These are phyloP conservation scores for Talaromyces islandicus DNA, from an alignment of 2,329 filamentous ascomycete species.

Conservation along the genomic window DNA sequence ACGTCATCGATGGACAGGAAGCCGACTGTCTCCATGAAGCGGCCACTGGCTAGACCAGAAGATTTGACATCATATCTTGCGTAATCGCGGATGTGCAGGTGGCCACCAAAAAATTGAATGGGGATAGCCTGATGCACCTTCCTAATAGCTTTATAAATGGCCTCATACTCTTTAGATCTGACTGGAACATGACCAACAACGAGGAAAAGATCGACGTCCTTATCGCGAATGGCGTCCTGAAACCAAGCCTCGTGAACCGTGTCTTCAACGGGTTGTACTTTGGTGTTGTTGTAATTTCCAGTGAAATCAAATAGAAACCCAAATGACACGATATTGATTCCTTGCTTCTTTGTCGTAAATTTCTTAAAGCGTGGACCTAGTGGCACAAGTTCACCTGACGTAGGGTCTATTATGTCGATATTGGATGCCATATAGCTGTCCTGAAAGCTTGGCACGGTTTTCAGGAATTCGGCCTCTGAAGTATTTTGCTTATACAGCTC, in stretches of 20 bases:
- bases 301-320: slow-evolving; percentile 95
- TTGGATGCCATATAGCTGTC: slow-evolving; percentile 85
- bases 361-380: slow-evolving; percentile 79
- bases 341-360: slow-evolving; percentile 86
- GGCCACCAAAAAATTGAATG: slow-evolving; percentile 87
- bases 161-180: slow-evolving; percentile 70
- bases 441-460: slow-evolving; percentile 76
- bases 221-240: slow-evolving; percentile 70
- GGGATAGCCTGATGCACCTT: slow-evolving; percentile 71
- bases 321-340: slow-evolving; percentile 77
- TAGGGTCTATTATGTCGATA: slow-evolving; percentile 74
- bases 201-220: slow-evolving; percentile 77
- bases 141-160: slow-evolving; percentile 73
- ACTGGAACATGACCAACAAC: slow-evolving; percentile 81
- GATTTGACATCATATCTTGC: slow-evolving; percentile 71
- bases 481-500: slow-evolving; percentile 82
- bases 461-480: slow-evolving; percentile 68
- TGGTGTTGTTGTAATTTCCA: slow-evolving; percentile 82
- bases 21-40: slow-evolving; percentile 92
- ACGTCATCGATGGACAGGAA: slow-evolving; percentile 81
- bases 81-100: slow-evolving; percentile 83
- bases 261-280: slow-evolving; percentile 72
- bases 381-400: slow-evolving; percentile 64
- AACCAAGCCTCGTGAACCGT: slow-evolving; percentile 86
- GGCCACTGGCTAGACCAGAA: slow-evolving; percentile 75